These are phyloP conservation scores for Coemansia brasiliensis DNA, from an alignment of 192 early-diverging fungal species.

Conservation along the genomic window DNA sequence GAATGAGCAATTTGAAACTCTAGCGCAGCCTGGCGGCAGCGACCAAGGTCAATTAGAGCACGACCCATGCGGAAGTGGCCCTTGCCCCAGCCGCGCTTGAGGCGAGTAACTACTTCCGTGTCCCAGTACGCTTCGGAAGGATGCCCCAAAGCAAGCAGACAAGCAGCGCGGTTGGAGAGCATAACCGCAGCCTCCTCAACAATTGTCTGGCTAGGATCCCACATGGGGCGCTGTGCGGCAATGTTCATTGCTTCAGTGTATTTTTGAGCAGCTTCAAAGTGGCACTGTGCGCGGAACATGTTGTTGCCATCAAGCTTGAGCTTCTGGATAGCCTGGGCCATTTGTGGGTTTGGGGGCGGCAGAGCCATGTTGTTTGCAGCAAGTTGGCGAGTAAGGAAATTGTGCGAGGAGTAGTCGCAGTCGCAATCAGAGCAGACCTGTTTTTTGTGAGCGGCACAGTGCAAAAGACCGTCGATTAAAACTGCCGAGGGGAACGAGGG, in stretches of 20 bases:
- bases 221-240: slow-evolving; percentile 68
- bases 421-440: slow-evolving; percentile 66
- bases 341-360: slow-evolving; percentile 68
- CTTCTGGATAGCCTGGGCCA: slow-evolving; percentile 57
- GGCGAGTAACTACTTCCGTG: slow-evolving; percentile 64
- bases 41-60: slow-evolving; percentile 79
- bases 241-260: slow-evolving; percentile 89
- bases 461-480: slow-evolving; percentile 56
- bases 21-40: slow-evolving; percentile 75
- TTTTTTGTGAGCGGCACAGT: slow-evolving; percentile 63
- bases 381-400: slow-evolving; percentile 65
- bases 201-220: slow-evolving; percentile 68
- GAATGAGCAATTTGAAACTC: slow-evolving; percentile 79
- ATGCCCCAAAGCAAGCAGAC: slow-evolving; percentile 63
- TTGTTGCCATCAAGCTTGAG: slow-evolving; percentile 83
- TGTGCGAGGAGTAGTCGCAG: slow-evolving; percentile 64
- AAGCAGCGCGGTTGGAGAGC: slow-evolving; percentile 67
- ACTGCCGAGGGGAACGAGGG: slow-evolving; percentile 5
- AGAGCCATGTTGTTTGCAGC: slow-evolving; percentile 62
- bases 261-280: slow-evolving; percentile 75
- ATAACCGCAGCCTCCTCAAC: slow-evolving; percentile 67
- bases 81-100: slow-evolving; percentile 73
- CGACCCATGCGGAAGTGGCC: slow-evolving; percentile 79
- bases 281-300: slow-evolving; percentile 77
- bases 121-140: slow-evolving; percentile 71